Evolutionary conservation across 768 basidiomycete genomes (phyloP), one percentile per base, ranked within the genome.

Genomic region (Postia placenta): DNA sequence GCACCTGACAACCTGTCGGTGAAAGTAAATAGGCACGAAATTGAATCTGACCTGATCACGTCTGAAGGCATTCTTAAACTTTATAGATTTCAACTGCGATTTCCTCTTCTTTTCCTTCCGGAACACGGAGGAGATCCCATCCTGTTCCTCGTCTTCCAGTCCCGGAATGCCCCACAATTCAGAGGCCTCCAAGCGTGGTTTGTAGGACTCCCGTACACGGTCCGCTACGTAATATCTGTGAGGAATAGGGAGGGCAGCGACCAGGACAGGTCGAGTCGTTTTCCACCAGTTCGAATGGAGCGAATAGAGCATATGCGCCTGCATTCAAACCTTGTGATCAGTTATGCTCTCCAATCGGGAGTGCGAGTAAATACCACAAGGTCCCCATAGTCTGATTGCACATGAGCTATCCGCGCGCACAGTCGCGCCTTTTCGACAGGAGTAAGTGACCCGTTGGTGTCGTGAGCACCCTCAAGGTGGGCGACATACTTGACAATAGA

Each of bases 141-240:
- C 75, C 26, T 74, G 66, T 49, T 74, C 64, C 50, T 74, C 71
- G 30, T 73, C 67, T 36, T 72, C 69, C 2, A 59, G 57, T 1
- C 60, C 65, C 11, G 70, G 64, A 5, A 69, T 52, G 55, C 64
- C 69, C 87, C 87, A 89, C 20, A 90, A 60, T 9, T 80, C 85
- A 23, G 74, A 74, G 6, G 74, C 74, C 60, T 85, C 78, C 28
- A 92, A 67, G 12, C 85, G 76, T 11, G 75, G 69, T 46, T 65
- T 73, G 54, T 83, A 77, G 15, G 72, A 61, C 23, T 74, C 69
- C 33, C 86, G 76, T 26, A 90, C 74, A 15, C 87, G 76, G 4
- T 63, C 59, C 0, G 87, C 83, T 5, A 87, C 77, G 58, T 85
- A 92, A 60, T 87, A 91, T 7, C 80, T 74, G 57, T 86, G 85